phyloP scores from a whole-genome alignment of 2,329 filamentous ascomycete genomes.

The Exophiala bonariae region DNA sequence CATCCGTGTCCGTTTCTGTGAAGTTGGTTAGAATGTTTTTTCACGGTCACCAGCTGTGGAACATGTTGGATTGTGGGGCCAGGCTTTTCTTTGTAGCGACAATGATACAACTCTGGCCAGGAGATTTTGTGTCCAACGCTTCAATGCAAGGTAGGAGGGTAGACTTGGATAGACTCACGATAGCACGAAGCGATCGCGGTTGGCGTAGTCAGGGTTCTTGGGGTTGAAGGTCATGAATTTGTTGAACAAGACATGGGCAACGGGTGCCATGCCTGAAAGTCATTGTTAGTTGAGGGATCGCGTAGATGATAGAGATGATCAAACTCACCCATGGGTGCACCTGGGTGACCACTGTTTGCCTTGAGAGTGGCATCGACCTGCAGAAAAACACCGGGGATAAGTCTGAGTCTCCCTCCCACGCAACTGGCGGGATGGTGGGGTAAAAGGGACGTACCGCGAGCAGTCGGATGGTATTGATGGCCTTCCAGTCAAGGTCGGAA shows the following conservation, averaged over 20 bases:
- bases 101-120: too few relatives aligned
- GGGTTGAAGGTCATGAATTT: constrained; percentile 99
- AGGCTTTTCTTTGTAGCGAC: too few relatives aligned
- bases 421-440: constrained; percentile 20
- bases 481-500: constrained; percentile 81
- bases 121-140: too few relatives aligned
- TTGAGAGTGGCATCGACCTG: constrained; percentile 96
- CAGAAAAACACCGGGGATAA: constrained; percentile 31
- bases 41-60: not conserved
- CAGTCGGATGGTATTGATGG: constrained; percentile 97
- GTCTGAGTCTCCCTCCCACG: constrained; percentile 29
- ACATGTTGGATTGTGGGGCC: too few relatives aligned
- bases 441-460: constrained; percentile 71
- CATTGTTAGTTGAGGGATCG: not conserved
- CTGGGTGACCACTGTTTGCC: constrained; percentile 97
- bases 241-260: constrained; percentile 96
- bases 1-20: constrained; percentile 93
- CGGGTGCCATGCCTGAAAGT: constrained; percentile 74
- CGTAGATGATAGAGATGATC: not conserved
- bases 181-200: constrained; percentile 97
- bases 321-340: constrained; percentile 78
- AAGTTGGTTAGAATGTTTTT: constrained; percentile 12
- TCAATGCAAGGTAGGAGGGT: too few relatives aligned
- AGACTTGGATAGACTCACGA: constrained; percentile 67
- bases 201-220: constrained; percentile 95